phyloP scores from a whole-genome alignment of 441 rosid species.

The Mallotus repandus region DNA sequence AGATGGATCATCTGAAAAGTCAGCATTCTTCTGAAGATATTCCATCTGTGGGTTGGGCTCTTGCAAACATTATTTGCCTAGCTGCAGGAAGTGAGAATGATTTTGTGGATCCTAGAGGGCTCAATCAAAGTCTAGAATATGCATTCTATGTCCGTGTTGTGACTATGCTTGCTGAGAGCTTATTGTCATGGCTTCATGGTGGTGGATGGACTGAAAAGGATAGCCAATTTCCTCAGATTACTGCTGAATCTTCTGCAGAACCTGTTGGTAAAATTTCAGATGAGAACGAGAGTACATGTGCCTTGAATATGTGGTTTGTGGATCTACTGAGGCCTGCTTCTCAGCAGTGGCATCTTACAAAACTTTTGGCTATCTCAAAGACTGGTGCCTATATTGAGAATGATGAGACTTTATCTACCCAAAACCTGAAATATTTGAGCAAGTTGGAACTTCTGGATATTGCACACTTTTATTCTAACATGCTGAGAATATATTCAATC shows the following conservation, averaged over 20 bases:
- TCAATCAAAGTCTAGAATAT: slow-evolving; percentile 51
- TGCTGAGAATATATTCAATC: slow-evolving; percentile 74
- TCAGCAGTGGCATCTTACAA: slow-evolving; percentile 93
- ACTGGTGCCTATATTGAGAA: slow-evolving; percentile 30
- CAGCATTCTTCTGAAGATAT: slow-evolving; percentile 44
- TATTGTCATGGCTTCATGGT: slow-evolving; percentile 54
- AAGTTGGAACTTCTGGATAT: slow-evolving; percentile 68
- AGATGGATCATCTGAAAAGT: slow-evolving; percentile 44
- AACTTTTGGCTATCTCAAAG: slow-evolving; percentile 60
- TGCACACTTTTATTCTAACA: slow-evolving; percentile 76
- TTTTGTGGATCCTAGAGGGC: slow-evolving; percentile 50
- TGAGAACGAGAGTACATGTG: slow-evolving; percentile 33
- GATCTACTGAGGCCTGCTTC: slow-evolving; percentile 73
- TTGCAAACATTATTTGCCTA: slow-evolving; percentile 74
- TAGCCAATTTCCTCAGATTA: slow-evolving; percentile 41
- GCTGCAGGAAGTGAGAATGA: slow-evolving; percentile 65
- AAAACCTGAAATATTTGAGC: slow-evolving; percentile 33
- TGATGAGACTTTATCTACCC: slow-evolving; percentile 31
- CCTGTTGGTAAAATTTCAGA: slow-evolving; percentile 17
- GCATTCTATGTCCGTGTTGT: slow-evolving; percentile 65
- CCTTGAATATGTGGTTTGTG: slow-evolving; percentile 53
- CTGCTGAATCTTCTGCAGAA: slow-evolving; percentile 41
- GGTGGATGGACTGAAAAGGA: slow-evolving; percentile 45
- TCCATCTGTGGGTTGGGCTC: slow-evolving; percentile 90
- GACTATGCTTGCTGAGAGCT: slow-evolving; percentile 60